Percentiles rank a stretch among this genome's conserved stretches.
These are phyloP conservation scores for Aristolochia californica DNA, from an alignment of 164 flowering plant species.

Conservation along the genomic window DNA sequence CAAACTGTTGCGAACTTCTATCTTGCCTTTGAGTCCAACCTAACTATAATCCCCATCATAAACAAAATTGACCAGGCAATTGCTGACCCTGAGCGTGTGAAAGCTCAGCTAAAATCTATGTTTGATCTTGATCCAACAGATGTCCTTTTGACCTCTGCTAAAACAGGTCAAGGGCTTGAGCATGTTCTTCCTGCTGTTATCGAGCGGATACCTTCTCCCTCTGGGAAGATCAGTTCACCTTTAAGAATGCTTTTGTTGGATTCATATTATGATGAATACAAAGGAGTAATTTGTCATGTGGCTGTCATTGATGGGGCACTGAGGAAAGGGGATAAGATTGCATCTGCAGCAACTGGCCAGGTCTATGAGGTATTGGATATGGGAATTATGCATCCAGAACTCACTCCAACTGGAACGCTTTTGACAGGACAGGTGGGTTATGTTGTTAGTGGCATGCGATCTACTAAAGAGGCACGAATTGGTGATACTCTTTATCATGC, in stretches of 20 bases:
- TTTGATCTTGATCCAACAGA: constrained; percentile 79
- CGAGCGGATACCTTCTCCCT: constrained; percentile 88
- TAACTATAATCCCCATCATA: constrained; percentile 74
- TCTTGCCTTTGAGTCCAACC: constrained; percentile 89
- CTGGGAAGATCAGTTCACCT: constrained; percentile 50
- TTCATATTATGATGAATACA: constrained; percentile 93
- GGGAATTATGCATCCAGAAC: constrained; percentile 96
- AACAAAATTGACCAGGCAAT: constrained; percentile 97
- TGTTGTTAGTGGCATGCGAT: constrained; percentile 89
- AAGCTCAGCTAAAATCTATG: constrained; percentile 83
- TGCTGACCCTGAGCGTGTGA: constrained; percentile 94
- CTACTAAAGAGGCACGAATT: constrained; percentile 91
- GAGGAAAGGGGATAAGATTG: constrained; percentile 76
- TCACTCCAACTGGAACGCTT: constrained; percentile 71
- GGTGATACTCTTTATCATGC: constrained; percentile 76
- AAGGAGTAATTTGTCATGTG: constrained; percentile 96
- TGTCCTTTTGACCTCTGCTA: constrained; percentile 83
- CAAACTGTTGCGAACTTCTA: constrained; percentile 97
- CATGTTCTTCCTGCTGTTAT: constrained; percentile 91
- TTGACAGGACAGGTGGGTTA: constrained; percentile 95
- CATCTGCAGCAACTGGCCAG: constrained; percentile 78
- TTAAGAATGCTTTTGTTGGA: constrained; percentile 90
- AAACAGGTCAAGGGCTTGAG: constrained; percentile 94
- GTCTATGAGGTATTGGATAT: constrained; percentile 75
- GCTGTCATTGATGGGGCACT: constrained; percentile 92